Conservation (phyloP, 2,329 filamentous ascomycete species). For the Amylocarpus encephaloides region DNA sequence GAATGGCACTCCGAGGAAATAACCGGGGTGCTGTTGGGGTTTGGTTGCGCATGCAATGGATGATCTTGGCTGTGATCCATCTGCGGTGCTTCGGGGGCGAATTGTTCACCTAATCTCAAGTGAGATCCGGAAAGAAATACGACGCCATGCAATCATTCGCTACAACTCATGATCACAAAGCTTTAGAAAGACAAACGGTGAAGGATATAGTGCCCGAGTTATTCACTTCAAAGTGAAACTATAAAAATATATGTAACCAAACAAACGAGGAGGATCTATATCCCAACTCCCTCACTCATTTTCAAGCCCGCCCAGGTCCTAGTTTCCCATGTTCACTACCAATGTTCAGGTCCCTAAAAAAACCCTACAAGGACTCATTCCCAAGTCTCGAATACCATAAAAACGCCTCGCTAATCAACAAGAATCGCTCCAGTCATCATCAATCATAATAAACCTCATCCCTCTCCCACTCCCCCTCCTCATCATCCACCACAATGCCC, state of each 20-base stretch:
- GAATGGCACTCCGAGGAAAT: no score
- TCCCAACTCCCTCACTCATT: not conserved
- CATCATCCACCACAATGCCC: not conserved
- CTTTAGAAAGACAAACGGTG: no score
- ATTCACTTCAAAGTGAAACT: slow-evolving; percentile 7
- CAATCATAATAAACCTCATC: not conserved
- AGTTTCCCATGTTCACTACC: not conserved
- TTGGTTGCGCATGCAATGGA: no score
- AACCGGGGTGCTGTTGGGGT: no score
- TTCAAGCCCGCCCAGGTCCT: not conserved
- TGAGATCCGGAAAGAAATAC: no score
- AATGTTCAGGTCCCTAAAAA: not conserved
- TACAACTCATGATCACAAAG: no score
- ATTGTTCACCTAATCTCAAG: no score
- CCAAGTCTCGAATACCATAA: not conserved
- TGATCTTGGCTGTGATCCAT: no score
- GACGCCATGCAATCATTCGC: no score
- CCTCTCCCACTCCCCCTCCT: slow-evolving; percentile 6
- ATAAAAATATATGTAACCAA: not conserved
- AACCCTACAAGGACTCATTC: not conserved
- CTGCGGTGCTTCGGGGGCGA: no score
- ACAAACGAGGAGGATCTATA: not conserved
- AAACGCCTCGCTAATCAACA: not conserved
- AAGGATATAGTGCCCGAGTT: slow-evolving; percentile 7
- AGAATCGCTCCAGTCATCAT: not conserved